Base-by-base conservation (phyloP, 371 early-diverging fungal genomes). In the Mucor saturninus region DNA sequence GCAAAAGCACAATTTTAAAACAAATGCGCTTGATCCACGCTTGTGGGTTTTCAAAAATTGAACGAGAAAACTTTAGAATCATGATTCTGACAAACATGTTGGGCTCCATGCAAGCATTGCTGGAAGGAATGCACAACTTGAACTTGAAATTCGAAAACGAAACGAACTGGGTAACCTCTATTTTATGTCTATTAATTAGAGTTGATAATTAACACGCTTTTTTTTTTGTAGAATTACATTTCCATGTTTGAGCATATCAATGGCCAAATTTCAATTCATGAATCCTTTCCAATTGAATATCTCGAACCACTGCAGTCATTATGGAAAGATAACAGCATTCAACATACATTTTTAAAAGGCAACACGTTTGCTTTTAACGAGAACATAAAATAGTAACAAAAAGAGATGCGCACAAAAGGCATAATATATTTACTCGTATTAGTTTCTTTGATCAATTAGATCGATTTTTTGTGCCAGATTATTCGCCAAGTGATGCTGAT, bases 21-120 rank as follows among this genome's bases (percentile, higher is more conserved):
- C 97, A 97, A 71, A 96, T 97, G 95, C 91, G 91, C 72, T 85
- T 96, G 38, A 95, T 97, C 64, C 96, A 97, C 75, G 94, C 88
- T 60, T 87, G 84, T 53, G 97, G 97, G 3, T 97, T 93, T 74
- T 86, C 89, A 45, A 69, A 72, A 32, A 87, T 90, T 28, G 97
- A 97, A 76, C 86, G 92, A 38, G 89, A 89, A 59, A 86, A 93
- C 43, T 96, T 91, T 81, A 89, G 86, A 59, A 91, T 88, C 64
- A 91, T 94, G 68, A 94, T 97, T 56, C 93, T 92, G 65, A 84
- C 89, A 57, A 97, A 97, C 75, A 83, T 90, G 15, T 83, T 94
- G 56, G 90, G 93, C 61, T 92, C 94, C 26, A 94, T 94, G 93
- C 88, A 88, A 52, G 91, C 93, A 21, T 86, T 96, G 38, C 69